Conservation (phyloP, 208 protist species). For the Trypanosomatidae sp. region DNA sequence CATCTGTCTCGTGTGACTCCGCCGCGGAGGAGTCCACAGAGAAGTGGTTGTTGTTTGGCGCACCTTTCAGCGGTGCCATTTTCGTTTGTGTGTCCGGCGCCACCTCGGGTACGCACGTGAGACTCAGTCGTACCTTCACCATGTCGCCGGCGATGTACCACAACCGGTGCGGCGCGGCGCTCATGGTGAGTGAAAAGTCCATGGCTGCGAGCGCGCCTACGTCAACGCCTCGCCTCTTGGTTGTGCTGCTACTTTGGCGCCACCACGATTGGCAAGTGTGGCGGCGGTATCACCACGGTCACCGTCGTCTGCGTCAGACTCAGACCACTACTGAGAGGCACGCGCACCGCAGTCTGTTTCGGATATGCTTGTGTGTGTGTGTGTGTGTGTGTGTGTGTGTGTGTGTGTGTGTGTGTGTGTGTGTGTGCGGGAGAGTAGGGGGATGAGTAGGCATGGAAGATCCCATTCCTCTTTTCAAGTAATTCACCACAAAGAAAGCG, state of each 20-base stretch:
- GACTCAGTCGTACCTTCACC: slow-evolving; percentile 39
- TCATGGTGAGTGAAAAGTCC: slow-evolving; percentile 17
- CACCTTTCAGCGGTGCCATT: slow-evolving; percentile 16
- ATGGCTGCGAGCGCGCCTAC: slow-evolving; percentile 3
- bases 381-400: no score
- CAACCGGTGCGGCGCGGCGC: slow-evolving; percentile 35
- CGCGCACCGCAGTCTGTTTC: neutral
- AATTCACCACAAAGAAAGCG: neutral
- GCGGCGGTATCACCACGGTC: neutral
- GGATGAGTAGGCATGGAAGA: neutral
- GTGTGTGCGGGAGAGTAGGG: neutral
- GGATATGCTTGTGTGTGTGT: neutral
- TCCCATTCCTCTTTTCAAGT: neutral
- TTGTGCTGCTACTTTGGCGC: neutral
- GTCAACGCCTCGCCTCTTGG: neutral
- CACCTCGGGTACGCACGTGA: slow-evolving; percentile 35
- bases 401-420: neutral
- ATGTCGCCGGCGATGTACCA: slow-evolving; percentile 71
- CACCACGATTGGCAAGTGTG: neutral
- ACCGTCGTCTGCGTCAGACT: neutral
- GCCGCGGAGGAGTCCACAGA: slow-evolving; percentile 26
- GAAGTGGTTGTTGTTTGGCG: slow-evolving; percentile 37
- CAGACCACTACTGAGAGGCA: neutral
- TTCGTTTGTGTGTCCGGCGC: slow-evolving; percentile 10
- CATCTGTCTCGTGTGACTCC: slow-evolving; percentile 21